phyloP scores from a whole-genome alignment of 1,284 basidiomycete species.

The Cutaneotrichosporon cyanovorans region DNA sequence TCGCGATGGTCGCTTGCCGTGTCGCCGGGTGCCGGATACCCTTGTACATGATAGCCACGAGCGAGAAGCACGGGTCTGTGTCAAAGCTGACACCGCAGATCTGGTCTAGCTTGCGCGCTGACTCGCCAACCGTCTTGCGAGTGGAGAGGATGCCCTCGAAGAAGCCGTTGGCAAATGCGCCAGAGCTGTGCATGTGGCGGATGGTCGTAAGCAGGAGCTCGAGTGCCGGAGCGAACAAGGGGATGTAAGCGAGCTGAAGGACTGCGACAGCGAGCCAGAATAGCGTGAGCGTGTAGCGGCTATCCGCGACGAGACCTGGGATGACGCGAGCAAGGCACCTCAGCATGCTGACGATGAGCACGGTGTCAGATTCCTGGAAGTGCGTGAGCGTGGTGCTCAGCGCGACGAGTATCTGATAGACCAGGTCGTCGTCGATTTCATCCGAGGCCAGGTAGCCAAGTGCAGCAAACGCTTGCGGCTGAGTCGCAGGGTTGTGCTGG shows the following conservation, averaged over 20 bases:
- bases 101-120: constrained; percentile 64
- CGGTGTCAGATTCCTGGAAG: constrained; percentile 34
- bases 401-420: constrained; percentile 44
- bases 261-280: constrained; percentile 81
- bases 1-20: constrained; percentile 42
- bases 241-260: constrained; percentile 65
- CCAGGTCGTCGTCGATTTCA: constrained; percentile 55
- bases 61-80: constrained; percentile 67
- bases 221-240: constrained; percentile 62
- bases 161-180: constrained; percentile 51
- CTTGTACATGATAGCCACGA: constrained; percentile 76
- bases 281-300: constrained; percentile 64
- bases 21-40: constrained; percentile 65
- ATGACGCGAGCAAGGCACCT: constrained; percentile 72
- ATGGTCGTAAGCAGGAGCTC: constrained; percentile 54
- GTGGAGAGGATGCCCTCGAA: constrained; percentile 56
- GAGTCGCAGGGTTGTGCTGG: constrained; percentile 81
- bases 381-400: constrained; percentile 50
- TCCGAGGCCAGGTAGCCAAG: constrained; percentile 68
- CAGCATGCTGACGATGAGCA: constrained; percentile 70
- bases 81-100: constrained; percentile 70
- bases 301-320: constrained; percentile 59
- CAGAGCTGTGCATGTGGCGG: constrained; percentile 46
- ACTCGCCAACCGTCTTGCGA: constrained; percentile 59
- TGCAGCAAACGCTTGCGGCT: constrained; percentile 79